phyloP scores from a whole-genome alignment of 805 yeast genomes.

The Ogataea methanolica region DNA sequence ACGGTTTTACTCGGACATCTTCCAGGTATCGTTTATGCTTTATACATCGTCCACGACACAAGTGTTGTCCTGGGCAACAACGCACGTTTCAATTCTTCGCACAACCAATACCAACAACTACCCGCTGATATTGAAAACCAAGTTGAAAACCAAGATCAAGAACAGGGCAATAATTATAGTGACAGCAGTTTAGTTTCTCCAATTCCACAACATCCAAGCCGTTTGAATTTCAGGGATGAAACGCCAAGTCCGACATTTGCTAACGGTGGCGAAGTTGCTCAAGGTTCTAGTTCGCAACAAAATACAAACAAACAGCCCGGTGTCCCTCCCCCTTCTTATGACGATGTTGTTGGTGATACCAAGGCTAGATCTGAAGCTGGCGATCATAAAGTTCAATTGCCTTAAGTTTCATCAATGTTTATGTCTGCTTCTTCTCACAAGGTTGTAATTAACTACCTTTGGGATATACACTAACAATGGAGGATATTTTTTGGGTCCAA shows the following conservation, averaged over 20 bases:
- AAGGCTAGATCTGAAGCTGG: conserved; percentile 13
- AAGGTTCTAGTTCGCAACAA: conserved; percentile 4
- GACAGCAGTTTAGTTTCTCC: conserved; percentile 1
- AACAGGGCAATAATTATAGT: not conserved
- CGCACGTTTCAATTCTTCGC: conserved; percentile 14
- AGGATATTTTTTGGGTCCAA: too few species aligned
- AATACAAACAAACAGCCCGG: not conserved
- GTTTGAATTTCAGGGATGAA: conserved; percentile 4
- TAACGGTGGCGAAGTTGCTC: not conserved
- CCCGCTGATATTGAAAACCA: conserved; percentile 1
- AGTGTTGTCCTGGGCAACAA: conserved; percentile 22
- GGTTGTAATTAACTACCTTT: not conserved
- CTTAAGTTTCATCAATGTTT: conserved; percentile 1
- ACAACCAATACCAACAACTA: not conserved
- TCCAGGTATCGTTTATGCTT: conserved; percentile 47
- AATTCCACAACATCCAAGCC: conserved; percentile 3
- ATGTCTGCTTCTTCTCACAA: not conserved
- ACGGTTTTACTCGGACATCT: conserved; percentile 43
- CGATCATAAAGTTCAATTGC: conserved; percentile 20
- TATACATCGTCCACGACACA: conserved; percentile 38
- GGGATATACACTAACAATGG: not conserved
- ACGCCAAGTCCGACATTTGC: conserved; percentile 5
- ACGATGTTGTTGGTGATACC: conserved; percentile 11
- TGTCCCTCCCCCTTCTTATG: conserved; percentile 19
- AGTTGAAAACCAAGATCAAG: too few species aligned